A percentile compares a stretch with the other conserved stretches of the same genome.
These are phyloP conservation scores for Collybia sordida DNA, from an alignment of 768 basidiomycete genomes.

Conservation along the genomic window DNA sequence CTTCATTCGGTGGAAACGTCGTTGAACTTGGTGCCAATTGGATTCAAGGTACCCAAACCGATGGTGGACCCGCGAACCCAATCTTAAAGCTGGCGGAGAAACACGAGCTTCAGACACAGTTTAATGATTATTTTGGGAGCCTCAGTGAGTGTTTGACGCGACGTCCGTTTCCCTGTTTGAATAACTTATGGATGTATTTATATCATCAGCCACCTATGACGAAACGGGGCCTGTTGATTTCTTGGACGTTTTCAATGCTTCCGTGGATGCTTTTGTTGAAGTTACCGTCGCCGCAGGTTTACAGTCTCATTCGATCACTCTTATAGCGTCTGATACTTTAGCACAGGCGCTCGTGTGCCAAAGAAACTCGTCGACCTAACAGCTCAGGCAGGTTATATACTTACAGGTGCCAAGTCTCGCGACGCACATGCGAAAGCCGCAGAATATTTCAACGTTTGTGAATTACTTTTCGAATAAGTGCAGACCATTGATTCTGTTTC, in stretches of 20 bases:
- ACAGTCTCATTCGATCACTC: background rate
- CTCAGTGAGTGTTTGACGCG: conserved; percentile 33
- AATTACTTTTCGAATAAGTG: background rate
- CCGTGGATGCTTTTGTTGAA: conserved; percentile 36
- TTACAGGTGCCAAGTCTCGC: conserved; percentile 45
- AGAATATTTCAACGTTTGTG: conserved; percentile 57
- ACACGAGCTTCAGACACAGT: conserved; percentile 45
- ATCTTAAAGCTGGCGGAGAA: conserved; percentile 58
- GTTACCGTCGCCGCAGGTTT: conserved; percentile 48
- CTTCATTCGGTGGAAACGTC: conserved; percentile 43
- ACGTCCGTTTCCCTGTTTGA: background rate
- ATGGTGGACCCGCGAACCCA: conserved; percentile 54
- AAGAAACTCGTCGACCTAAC: conserved; percentile 52
- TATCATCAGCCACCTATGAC: conserved; percentile 52
- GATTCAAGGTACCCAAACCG: conserved; percentile 52
- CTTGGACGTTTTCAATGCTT: conserved; percentile 39
- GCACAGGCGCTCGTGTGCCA: conserved; percentile 42
- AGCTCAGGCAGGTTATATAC: conserved; percentile 51
- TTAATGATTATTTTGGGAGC: conserved; percentile 43
- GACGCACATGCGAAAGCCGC: conserved; percentile 47
- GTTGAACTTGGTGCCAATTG: conserved; percentile 65
- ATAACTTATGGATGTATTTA: background rate
- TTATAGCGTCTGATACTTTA: background rate
- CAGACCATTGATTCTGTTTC: background rate
- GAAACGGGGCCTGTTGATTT: conserved; percentile 48